phyloP scores from a whole-genome alignment of 2,329 filamentous ascomycete genomes.

The Keithomyces neogunnii region DNA sequence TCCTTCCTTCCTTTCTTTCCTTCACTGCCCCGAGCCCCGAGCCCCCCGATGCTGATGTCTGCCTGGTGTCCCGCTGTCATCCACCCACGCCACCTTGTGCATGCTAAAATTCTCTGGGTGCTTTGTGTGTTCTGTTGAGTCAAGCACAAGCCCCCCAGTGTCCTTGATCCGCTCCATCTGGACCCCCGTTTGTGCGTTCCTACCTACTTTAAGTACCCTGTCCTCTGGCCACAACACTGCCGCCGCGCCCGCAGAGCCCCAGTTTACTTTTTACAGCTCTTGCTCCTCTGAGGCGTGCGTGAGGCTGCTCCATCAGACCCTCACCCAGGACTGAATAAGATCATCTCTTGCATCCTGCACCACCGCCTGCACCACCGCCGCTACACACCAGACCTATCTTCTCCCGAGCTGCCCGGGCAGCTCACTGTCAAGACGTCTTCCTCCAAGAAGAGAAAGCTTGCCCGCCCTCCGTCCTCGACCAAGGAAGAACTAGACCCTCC shows the following conservation, averaged over 20 bases:
- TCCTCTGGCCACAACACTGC: slow-evolving; percentile 1
- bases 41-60: too few species aligned
- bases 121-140: not conserved
- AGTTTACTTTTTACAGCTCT: not conserved
- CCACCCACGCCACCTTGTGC: too few species aligned
- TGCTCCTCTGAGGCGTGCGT: slow-evolving; percentile 2
- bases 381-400: not conserved
- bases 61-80: too few species aligned
- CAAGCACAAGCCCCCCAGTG: not conserved
- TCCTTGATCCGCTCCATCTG: not conserved
- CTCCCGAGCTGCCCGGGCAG: slow-evolving; percentile 53
- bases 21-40: too few species aligned
- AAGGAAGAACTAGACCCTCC: slow-evolving; percentile 29
- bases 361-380: slow-evolving; percentile 4
- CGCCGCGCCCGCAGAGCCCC: slow-evolving; percentile 2
- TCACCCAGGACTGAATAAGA: slow-evolving; percentile 1
- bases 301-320: slow-evolving; percentile 4
- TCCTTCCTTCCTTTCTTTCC: too few species aligned
- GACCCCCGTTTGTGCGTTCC: not conserved
- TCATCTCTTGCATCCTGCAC: slow-evolving; percentile 2
- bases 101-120: too few species aligned
- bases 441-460: slow-evolving; percentile 64
- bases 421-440: slow-evolving; percentile 66
- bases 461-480: slow-evolving; percentile 31
- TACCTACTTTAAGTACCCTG: not conserved